A percentile compares a stretch with the other conserved stretches of the same genome.
Evolutionary conservation across 1,139 yeast species (phyloP).

Genomic region (Yueomyces sp.): DNA sequence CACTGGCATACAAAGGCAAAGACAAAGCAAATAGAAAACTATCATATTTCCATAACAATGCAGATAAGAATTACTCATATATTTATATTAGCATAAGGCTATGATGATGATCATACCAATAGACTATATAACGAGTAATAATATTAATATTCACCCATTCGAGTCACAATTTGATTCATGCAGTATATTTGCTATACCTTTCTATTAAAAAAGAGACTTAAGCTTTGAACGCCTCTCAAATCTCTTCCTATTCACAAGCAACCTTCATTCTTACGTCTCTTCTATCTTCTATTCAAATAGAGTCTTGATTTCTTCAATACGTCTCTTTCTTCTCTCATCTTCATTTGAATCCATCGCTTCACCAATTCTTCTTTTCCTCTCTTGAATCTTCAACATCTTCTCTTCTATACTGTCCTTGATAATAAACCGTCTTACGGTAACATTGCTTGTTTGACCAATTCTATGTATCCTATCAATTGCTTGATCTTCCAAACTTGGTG

Average conservation of each 20-base stretch:
- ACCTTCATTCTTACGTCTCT: background rate
- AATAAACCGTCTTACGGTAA: slow-evolving; percentile 68
- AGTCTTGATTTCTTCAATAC: slow-evolving; percentile 72
- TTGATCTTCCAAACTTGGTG: slow-evolving; percentile 85
- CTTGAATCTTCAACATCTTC: slow-evolving; percentile 79
- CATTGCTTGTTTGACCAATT: slow-evolving; percentile 70
- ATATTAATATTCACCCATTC: no score
- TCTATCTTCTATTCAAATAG: slow-evolving; percentile 37
- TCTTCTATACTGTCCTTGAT: slow-evolving; percentile 82
- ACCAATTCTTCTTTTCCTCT: slow-evolving; percentile 72
- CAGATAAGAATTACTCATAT: no score
- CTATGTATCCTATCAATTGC: slow-evolving; percentile 92
- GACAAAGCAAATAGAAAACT: no score
- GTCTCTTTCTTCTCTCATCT: slow-evolving; percentile 56
- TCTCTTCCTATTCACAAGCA: background rate
- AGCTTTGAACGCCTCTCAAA: no score
- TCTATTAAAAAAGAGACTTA: no score
- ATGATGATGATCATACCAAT: no score
- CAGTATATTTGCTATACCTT: no score
- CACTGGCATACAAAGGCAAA: background rate
- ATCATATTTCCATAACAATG: no score
- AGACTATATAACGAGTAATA: no score
- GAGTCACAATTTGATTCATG: no score
- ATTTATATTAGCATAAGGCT: no score
- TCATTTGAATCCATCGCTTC: slow-evolving; percentile 76